Conservation (phyloP, 805 yeast genomes). For the Candida endomychidarum region DNA sequence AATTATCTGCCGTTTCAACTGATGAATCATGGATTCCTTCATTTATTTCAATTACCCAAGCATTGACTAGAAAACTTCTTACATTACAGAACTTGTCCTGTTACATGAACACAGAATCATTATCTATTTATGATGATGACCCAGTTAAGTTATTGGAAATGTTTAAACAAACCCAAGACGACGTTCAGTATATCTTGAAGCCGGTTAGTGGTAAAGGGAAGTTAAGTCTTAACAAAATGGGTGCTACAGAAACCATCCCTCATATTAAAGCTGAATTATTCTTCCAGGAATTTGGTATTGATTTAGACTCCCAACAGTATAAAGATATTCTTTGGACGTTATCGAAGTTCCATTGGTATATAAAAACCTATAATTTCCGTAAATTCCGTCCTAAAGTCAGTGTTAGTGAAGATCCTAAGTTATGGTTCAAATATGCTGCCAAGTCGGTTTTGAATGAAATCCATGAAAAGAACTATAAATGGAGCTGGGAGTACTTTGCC, state of each 20-base stretch:
- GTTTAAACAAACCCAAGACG: slow-evolving; percentile 28
- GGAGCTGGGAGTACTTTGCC: slow-evolving; percentile 87
- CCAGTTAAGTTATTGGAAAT: slow-evolving; percentile 47
- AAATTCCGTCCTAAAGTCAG: slow-evolving; percentile 62
- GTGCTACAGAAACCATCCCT: slow-evolving; percentile 65
- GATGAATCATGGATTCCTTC: slow-evolving; percentile 83
- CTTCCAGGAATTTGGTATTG: slow-evolving; percentile 88
- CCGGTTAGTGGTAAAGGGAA: slow-evolving; percentile 92
- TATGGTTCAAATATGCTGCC: slow-evolving; percentile 84
- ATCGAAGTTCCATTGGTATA: slow-evolving; percentile 76
- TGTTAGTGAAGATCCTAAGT: slow-evolving; percentile 61
- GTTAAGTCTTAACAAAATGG: slow-evolving; percentile 74
- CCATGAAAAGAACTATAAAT: slow-evolving; percentile 72
- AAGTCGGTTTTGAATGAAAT: slow-evolving; percentile 74
- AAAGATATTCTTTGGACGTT: slow-evolving; percentile 77
- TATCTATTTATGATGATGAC: slow-evolving; percentile 48
- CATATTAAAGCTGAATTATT: slow-evolving; percentile 72
- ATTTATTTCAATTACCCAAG: slow-evolving; percentile 70
- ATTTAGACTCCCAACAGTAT: slow-evolving; percentile 82
- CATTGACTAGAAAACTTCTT: slow-evolving; percentile 71
- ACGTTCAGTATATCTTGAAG: slow-evolving; percentile 59
- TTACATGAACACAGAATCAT: slow-evolving; percentile 78
- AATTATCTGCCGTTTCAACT: slow-evolving; percentile 88
- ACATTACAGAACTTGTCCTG: slow-evolving; percentile 71
- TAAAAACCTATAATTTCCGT: slow-evolving; percentile 73